Evolutionary conservation across 768 basidiomycete species (phyloP).

Genomic region (Collybia mongolica): DNA sequence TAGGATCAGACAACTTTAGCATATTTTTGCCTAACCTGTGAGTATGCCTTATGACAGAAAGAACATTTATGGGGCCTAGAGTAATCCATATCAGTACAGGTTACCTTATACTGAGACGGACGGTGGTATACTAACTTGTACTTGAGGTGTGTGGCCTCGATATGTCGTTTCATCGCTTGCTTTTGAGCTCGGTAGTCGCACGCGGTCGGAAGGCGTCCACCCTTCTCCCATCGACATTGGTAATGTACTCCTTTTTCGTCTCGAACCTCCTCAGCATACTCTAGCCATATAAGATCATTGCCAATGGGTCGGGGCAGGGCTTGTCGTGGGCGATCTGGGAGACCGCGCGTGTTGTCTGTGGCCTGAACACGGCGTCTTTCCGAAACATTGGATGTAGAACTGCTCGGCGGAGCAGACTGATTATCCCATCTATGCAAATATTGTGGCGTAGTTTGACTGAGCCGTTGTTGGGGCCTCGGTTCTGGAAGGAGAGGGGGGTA

Average conservation of each 20-base stretch:
- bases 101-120: background rate
- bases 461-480: no score
- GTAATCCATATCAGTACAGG: background rate
- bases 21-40: constrained; percentile 11
- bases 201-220: background rate
- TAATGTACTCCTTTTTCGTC: constrained; percentile 6
- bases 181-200: constrained; percentile 18
- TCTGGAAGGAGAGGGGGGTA: no score
- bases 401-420: no score
- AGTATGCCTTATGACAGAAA: constrained; percentile 14
- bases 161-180: constrained; percentile 21
- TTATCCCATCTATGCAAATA: no score
- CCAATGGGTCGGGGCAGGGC: no score
- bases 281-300: constrained; percentile 7
- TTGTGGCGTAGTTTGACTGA: no score
- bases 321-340: no score
- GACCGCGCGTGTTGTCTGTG: no score
- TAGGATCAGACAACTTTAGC: background rate
- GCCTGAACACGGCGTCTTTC: background rate
- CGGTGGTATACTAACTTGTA: constrained; percentile 10
- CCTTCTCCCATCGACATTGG: constrained; percentile 11
- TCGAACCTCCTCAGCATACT: constrained; percentile 1
- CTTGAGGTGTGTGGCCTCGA: constrained; percentile 21
- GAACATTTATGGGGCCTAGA: constrained; percentile 15
- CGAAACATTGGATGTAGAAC: background rate